These are phyloP conservation scores for Talaromyces rugulosus DNA, from an alignment of 2,329 filamentous ascomycete species.

Conservation along the genomic window DNA sequence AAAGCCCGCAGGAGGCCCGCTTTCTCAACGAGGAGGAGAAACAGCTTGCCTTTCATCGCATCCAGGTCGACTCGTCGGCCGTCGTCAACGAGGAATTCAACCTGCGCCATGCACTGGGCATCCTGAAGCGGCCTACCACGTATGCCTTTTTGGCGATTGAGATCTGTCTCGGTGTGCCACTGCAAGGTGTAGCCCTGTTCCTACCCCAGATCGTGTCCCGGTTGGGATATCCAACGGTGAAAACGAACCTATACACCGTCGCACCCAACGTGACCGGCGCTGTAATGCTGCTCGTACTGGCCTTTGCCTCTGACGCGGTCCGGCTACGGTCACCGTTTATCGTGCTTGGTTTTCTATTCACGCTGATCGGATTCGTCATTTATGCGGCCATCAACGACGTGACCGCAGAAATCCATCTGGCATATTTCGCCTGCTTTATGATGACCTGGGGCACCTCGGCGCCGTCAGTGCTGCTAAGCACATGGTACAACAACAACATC, in stretches of 20 bases:
- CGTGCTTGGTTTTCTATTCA: constrained; percentile 67
- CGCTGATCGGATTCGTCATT: constrained; percentile 74
- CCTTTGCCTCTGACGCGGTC: constrained; percentile 64
- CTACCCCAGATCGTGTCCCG: constrained; percentile 53
- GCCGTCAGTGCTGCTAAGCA: constrained; percentile 62
- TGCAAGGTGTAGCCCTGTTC: constrained; percentile 56
- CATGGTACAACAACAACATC: constrained; percentile 80
- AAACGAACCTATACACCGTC: constrained; percentile 64
- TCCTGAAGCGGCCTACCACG: constrained; percentile 52
- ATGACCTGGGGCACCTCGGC: constrained; percentile 78
- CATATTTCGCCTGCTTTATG: constrained; percentile 75
- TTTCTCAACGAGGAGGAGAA: constrained; percentile 66
- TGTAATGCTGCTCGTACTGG: constrained; percentile 66
- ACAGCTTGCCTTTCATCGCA: constrained; percentile 65
- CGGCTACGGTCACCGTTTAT: constrained; percentile 72
- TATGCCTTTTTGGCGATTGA: constrained; percentile 55
- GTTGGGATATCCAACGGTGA: constrained; percentile 18
- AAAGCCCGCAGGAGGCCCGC: constrained; percentile 57
- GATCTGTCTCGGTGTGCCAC: constrained; percentile 56
- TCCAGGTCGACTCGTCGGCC: constrained; percentile 69
- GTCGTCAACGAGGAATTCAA: constrained; percentile 55
- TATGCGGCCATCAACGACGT: constrained; percentile 67
- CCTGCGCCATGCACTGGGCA: constrained; percentile 47
- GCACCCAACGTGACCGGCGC: constrained; percentile 74
- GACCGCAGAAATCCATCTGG: constrained; percentile 56